Evolutionary conservation across 1,284 basidiomycete genomes (phyloP).

Genomic region (Microbotryomycetes sp.): DNA sequence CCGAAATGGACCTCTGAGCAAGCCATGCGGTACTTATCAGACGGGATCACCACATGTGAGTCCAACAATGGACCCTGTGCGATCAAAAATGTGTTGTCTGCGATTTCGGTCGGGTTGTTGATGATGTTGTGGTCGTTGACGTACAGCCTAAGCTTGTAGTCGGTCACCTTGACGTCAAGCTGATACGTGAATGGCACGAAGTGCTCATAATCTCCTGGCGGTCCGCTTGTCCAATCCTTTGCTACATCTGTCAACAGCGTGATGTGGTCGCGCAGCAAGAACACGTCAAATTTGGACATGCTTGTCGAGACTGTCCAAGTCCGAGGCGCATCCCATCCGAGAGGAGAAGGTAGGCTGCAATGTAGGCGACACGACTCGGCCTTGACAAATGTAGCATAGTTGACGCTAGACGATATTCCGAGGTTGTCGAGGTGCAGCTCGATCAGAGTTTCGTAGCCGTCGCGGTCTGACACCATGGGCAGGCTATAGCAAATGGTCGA

Average conservation of each 20-base stretch:
- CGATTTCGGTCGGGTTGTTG: conserved; percentile 66
- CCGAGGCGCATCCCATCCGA: conserved; percentile 52
- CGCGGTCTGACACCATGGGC: conserved; percentile 63
- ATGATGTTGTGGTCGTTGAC: conserved; percentile 94
- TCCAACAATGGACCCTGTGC: conserved; percentile 55
- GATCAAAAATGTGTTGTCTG: conserved; percentile 73
- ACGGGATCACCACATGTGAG: conserved; percentile 54
- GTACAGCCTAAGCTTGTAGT: conserved; percentile 71
- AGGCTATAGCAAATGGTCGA: conserved; percentile 76
- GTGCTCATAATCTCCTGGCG: conserved; percentile 64
- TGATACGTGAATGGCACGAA: conserved; percentile 75
- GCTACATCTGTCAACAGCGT: conserved; percentile 83
- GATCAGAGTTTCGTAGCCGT: conserved; percentile 68
- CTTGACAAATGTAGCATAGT: conserved; percentile 66
- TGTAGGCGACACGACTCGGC: conserved; percentile 58
- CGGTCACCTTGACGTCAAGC: conserved; percentile 60
- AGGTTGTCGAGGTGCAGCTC: conserved; percentile 75
- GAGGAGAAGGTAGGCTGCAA: conserved; percentile 45
- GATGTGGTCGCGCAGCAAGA: conserved; percentile 78
- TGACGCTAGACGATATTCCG: conserved; percentile 72
- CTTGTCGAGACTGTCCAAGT: conserved; percentile 67
- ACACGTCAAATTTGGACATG: conserved; percentile 63
- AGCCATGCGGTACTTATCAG: conserved; percentile 64
- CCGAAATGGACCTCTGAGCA: conserved; percentile 60
- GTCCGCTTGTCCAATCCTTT: conserved; percentile 79